A percentile compares a stretch with the other conserved stretches of the same genome.
phyloP scores from a whole-genome alignment of 2,329 filamentous ascomycete species.

The Amauroascus verrucosus region DNA sequence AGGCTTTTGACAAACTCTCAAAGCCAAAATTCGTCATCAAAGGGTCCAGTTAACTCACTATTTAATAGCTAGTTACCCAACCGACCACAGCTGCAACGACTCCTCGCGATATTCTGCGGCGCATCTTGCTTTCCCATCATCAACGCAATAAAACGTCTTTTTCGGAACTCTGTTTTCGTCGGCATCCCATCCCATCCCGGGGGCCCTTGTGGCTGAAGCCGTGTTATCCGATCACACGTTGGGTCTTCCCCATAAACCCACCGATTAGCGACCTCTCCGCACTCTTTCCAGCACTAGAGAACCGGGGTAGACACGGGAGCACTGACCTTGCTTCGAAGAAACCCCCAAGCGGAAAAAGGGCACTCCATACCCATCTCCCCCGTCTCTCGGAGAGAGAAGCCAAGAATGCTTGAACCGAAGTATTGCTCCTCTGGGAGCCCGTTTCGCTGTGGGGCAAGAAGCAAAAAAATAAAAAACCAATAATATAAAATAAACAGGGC shows the following conservation, averaged over 20 bases:
- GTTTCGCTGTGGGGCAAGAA: background rate
- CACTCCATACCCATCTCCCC: no score
- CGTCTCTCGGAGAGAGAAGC: background rate
- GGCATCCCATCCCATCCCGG: background rate
- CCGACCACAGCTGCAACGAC: no score
- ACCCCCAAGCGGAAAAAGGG: no score
- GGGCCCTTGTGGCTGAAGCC: background rate
- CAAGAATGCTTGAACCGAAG: background rate
- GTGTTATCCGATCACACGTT: background rate
- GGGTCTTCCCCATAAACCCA: background rate
- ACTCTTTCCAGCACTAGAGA: background rate
- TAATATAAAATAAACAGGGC: background rate
- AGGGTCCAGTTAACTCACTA: no score
- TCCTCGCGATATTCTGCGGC: background rate
- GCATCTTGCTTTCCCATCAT: no score
- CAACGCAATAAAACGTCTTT: background rate
- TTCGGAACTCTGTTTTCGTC: background rate
- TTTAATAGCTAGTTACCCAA: no score
- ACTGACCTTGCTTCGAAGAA: background rate
- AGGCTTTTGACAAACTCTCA: no score
- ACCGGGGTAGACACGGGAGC: background rate
- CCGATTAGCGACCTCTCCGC: background rate
- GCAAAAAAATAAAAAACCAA: no score
- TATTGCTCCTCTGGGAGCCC: background rate
- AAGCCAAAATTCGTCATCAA: no score